Conservation (phyloP, 257 asterid genomes). For the Solanum appendiculatum region DNA sequence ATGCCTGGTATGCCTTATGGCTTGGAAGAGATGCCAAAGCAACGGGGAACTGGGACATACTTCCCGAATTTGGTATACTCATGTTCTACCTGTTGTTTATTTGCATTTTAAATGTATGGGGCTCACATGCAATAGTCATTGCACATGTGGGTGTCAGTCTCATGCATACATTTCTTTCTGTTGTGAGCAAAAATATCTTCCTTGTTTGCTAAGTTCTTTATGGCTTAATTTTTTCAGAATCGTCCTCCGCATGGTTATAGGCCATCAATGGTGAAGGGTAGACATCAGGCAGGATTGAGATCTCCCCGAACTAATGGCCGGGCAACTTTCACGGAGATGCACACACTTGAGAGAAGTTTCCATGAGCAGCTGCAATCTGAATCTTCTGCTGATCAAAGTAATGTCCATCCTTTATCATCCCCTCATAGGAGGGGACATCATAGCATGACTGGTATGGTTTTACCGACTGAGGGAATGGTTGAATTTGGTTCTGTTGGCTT, state of each 20-base stretch:
- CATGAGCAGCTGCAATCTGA: slow-evolving; percentile 23
- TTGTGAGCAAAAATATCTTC: not conserved
- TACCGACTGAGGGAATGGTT: slow-evolving; percentile 28
- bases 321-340: slow-evolving; percentile 20
- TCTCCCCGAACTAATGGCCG: slow-evolving; percentile 28
- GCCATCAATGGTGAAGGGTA: slow-evolving; percentile 34
- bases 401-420: slow-evolving; percentile 14
- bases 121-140: not conserved
- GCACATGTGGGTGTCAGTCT: not conserved
- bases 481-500: slow-evolving; percentile 21
- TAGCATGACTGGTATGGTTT: slow-evolving; percentile 11
- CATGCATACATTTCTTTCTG: not conserved
- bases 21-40: slow-evolving; percentile 63
- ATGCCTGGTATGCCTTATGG: slow-evolving; percentile 29
- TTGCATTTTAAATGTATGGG: not conserved
- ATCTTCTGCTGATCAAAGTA: slow-evolving; percentile 14
- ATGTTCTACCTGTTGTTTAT: not conserved
- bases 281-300: slow-evolving; percentile 28
- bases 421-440: slow-evolving; percentile 28
- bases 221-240: slow-evolving; percentile 25
- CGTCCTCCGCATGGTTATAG: slow-evolving; percentile 34
- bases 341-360: slow-evolving; percentile 27
- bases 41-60: slow-evolving; percentile 79
- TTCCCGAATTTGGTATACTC: slow-evolving; percentile 60
- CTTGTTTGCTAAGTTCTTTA: not conserved